Conservation (phyloP, 2,329 filamentous ascomycete species). For the Monosporascus ibericus region DNA sequence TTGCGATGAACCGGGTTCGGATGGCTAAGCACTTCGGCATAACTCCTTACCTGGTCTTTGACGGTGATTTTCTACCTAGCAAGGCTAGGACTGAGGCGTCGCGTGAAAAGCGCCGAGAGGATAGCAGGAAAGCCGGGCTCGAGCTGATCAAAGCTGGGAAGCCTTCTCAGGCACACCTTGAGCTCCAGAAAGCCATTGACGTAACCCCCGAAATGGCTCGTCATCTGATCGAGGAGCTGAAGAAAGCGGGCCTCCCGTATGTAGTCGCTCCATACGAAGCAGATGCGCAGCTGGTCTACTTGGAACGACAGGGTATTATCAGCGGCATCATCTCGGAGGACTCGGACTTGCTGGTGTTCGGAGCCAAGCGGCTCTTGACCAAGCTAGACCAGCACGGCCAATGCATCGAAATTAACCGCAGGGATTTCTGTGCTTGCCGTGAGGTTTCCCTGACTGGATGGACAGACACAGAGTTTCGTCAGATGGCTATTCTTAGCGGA, state of each 20-base stretch:
- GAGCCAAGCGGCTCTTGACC: conserved; percentile 81
- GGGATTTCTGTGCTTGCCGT: conserved; percentile 80
- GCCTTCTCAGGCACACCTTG: conserved; percentile 69
- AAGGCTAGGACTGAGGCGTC: conserved; percentile 82
- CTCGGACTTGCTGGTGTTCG: conserved; percentile 92
- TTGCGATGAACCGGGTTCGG: conserved; percentile 79
- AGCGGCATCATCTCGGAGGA: conserved; percentile 91
- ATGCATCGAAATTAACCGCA: conserved; percentile 84
- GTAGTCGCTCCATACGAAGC: conserved; percentile 96
- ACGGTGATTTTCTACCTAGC: conserved; percentile 90
- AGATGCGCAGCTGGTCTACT: conserved; percentile 91
- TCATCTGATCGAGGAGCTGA: conserved; percentile 84
- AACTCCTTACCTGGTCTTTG: conserved; percentile 92
- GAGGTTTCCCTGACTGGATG: conserved; percentile 87
- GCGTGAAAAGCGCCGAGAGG: conserved; percentile 67
- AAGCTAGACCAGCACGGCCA: conserved; percentile 93
- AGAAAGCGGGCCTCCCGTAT: conserved; percentile 72
- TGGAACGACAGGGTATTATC: conserved; percentile 80
- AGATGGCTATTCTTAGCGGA: conserved; percentile 93
- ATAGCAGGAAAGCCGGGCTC: conserved; percentile 68
- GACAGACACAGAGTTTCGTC: conserved; percentile 85
- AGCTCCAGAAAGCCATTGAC: conserved; percentile 93
- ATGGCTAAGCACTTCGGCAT: conserved; percentile 94
- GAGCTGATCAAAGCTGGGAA: conserved; percentile 80
- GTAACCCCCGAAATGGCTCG: conserved; percentile 95